Evolutionary conservation across 2,329 filamentous ascomycete species (phyloP), one percentile per base, ranked within the genome.

Genomic region (Phialophora chinensis): DNA sequence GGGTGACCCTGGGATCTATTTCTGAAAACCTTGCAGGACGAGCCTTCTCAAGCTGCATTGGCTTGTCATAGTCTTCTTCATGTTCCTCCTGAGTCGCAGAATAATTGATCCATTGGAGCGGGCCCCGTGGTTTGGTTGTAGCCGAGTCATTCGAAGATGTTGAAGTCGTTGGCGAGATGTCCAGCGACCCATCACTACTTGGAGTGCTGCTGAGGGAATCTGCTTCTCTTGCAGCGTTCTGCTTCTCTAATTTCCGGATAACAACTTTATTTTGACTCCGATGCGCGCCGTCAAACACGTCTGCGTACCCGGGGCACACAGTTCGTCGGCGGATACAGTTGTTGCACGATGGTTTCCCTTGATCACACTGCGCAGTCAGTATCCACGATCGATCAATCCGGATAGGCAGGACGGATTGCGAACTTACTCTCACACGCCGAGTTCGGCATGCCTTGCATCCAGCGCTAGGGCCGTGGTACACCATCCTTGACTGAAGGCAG

Each of bases 241-340:
- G 55, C 42, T 63, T 66, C 35, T 70, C 49, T 20, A 68, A 33
- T 44, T 44, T 58, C 6, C 67, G 69, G 8, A 67, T 44, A 8
- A 73, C 63, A 17, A 69, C 65, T 3, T 68, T 55, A 35, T 72
- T 73, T 52, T 73, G 68, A 63, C 57, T 66, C 54, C 71, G 66
- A 42, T 73, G 71, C 27, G 66, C 69, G 38, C 70, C 65, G 42
- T 73, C 72, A 63, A 73, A 73, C 11, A 70, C 67, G 54, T 70
- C 65, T 17, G 57, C 69, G 55, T 73, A 73, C n/a, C 72, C 72
- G 12, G 66, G 69, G 65, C 72, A 73, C 25, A 33, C 59, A 42
- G 71, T 53, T 23, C 57, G 59, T 17, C 71, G 66, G 7, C 67
- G 63, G 31, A 50, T 59, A 49, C 70, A 72, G 17, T 71, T 81